Evolutionary conservation across 1,284 basidiomycete genomes (phyloP).

Genomic region (Laetiporus sulphureus): DNA sequence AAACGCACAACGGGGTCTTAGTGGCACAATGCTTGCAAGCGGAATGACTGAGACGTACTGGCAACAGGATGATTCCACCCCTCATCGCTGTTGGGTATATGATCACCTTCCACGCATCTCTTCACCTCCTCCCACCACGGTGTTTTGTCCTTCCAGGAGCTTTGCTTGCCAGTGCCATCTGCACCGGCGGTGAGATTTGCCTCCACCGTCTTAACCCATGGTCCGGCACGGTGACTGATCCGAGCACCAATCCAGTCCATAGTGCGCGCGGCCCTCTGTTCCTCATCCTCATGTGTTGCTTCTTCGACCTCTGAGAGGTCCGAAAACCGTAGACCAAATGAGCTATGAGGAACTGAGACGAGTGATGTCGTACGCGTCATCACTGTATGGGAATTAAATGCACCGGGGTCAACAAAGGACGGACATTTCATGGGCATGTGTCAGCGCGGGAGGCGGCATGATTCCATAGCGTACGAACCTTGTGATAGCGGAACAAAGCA

Average conservation of each 20-base stretch:
- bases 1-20: too few species aligned
- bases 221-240: conserved; percentile 49
- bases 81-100: conserved; percentile 59
- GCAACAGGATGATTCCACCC: conserved; percentile 81
- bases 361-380: conserved; percentile 70
- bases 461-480: conserved; percentile 34
- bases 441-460: neutral
- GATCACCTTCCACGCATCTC: conserved; percentile 68
- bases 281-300: conserved; percentile 69
- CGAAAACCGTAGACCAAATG: conserved; percentile 72
- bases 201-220: conserved; percentile 54
- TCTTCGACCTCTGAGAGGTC: conserved; percentile 61
- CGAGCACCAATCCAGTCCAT: conserved; percentile 78
- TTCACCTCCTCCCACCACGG: conserved; percentile 83
- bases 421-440: neutral
- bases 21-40: too few species aligned
- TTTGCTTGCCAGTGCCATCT: conserved; percentile 22
- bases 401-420: neutral
- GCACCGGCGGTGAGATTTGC: neutral
- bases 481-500: conserved; percentile 79
- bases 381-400: conserved; percentile 41
- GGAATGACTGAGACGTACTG: conserved; percentile 47
- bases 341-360: conserved; percentile 58
- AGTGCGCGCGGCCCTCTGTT: conserved; percentile 63
- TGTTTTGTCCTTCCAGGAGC: conserved; percentile 33